Evolutionary conservation across 495 filamentous ascomycete species (phyloP).

Genomic region (Annulohypoxylon maeteangense): DNA sequence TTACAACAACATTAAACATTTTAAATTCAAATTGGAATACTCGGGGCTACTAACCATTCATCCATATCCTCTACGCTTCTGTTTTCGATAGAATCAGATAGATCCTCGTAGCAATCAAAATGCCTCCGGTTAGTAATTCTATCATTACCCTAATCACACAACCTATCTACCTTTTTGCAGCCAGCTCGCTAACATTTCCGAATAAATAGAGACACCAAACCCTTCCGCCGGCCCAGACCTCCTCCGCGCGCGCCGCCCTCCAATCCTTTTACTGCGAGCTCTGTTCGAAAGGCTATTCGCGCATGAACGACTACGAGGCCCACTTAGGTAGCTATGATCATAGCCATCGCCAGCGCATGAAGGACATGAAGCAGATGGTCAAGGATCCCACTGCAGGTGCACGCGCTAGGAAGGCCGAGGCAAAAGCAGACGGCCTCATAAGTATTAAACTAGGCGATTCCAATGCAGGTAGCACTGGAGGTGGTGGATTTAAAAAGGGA

Average conservation of each 20-base stretch:
- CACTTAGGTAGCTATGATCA: conserved; percentile 78
- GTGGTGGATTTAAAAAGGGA: conserved; percentile 66
- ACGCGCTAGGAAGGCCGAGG: conserved; percentile 76
- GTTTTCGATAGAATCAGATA: neutral
- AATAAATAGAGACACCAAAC: conserved; percentile 57
- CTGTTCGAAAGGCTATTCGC: conserved; percentile 74
- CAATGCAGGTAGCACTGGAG: conserved; percentile 16
- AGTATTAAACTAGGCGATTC: conserved; percentile 64
- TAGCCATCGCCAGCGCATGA: conserved; percentile 72
- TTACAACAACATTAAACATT: neutral
- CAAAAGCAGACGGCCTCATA: conserved; percentile 72
- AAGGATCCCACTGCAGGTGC: conserved; percentile 65
- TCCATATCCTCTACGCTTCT: neutral
- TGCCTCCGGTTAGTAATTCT: conserved; percentile 46
- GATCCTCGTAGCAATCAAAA: conserved; percentile 39
- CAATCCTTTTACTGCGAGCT: conserved; percentile 87
- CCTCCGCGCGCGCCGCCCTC: conserved; percentile 86
- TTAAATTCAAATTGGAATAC: neutral
- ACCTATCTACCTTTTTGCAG: too few species aligned
- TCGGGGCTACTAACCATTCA: too few species aligned
- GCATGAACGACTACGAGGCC: conserved; percentile 76
- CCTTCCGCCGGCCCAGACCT: conserved; percentile 72
- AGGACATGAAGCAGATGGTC: conserved; percentile 74
- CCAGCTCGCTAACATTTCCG: conserved; percentile 4
- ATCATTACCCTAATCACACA: neutral